Evolutionary conservation across 805 yeast genomes (phyloP).

Genomic region (Spathaspora gorwiae): DNA sequence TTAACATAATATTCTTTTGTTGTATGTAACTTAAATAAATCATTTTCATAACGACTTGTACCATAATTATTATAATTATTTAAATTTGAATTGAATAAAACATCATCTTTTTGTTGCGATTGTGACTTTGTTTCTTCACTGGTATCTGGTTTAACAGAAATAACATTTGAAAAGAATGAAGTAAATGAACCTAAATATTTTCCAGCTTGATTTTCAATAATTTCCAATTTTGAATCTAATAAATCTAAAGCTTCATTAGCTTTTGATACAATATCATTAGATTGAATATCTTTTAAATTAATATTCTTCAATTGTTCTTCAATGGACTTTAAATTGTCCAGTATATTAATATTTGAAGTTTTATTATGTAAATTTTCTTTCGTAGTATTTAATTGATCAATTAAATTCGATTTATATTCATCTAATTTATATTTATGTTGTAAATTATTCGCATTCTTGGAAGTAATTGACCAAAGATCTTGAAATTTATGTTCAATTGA

Average conservation of each 20-base stretch:
- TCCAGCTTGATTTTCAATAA: slow-evolving; percentile 66
- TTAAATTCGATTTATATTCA: slow-evolving; percentile 22
- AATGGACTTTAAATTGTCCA: slow-evolving; percentile 20
- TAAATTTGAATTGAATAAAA: slow-evolving; percentile 16
- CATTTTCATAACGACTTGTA: slow-evolving; percentile 34
- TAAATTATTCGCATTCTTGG: slow-evolving; percentile 25
- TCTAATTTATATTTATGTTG: slow-evolving; percentile 27
- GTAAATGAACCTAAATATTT: slow-evolving; percentile 55
- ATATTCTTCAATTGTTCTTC: slow-evolving; percentile 26
- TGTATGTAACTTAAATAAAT: slow-evolving; percentile 37
- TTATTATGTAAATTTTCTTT: slow-evolving; percentile 14
- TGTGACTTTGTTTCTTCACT: slow-evolving; percentile 8
- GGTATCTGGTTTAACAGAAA: slow-evolving; percentile 19
- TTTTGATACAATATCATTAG: slow-evolving; percentile 11
- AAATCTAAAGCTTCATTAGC: slow-evolving; percentile 62
- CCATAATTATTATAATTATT: slow-evolving; percentile 26
- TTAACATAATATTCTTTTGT: slow-evolving; percentile 16
- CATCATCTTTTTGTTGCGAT: slow-evolving; percentile 13
- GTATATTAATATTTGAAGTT: slow-evolving; percentile 15
- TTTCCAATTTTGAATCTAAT: slow-evolving; percentile 66
- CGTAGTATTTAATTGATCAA: slow-evolving; percentile 26
- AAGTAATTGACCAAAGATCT: slow-evolving; percentile 30
- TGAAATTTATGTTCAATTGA: slow-evolving; percentile 38
- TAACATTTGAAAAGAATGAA: slow-evolving; percentile 45
- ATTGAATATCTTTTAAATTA: slow-evolving; percentile 10